These are phyloP conservation scores for Gardenia jasminoides DNA, from an alignment of 257 asterid genomes.

Conservation along the genomic window DNA sequence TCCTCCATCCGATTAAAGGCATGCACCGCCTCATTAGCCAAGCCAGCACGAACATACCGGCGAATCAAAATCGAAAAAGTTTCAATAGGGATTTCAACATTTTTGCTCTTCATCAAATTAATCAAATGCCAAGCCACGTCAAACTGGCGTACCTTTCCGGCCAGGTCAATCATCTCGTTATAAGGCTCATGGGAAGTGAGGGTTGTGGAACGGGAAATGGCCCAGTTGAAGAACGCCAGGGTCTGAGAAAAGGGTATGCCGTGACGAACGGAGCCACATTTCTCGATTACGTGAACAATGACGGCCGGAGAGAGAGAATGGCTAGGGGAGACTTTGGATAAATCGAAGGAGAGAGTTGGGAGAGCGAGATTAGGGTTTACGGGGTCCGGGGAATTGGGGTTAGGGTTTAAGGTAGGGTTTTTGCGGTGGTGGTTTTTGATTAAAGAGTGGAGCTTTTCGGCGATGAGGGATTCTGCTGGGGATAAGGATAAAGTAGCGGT, in stretches of 20 bases:
- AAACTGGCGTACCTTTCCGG: constrained; percentile 78
- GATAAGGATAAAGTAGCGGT: constrained; percentile 25
- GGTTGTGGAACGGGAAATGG: constrained; percentile 9
- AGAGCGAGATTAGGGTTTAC: constrained; percentile 50
- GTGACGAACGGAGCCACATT: constrained; percentile 72
- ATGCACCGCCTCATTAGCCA: constrained; percentile 76
- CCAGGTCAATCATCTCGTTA: constrained; percentile 68
- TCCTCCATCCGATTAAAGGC: constrained; percentile 82
- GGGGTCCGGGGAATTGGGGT: constrained; percentile 28
- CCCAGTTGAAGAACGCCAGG: constrained; percentile 91
- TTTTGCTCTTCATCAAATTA: constrained; percentile 50
- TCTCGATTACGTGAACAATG: constrained; percentile 52
- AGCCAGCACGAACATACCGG: constrained; percentile 76
- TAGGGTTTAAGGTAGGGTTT: constrained; percentile 49
- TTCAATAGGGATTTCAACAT: constrained; percentile 40
- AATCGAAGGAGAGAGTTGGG: constrained; percentile 58
- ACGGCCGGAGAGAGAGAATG: constrained; percentile 40
- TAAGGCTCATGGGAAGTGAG: constrained; percentile 29
- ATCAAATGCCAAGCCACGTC: constrained; percentile 79
- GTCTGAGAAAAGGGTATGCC: constrained; percentile 81
- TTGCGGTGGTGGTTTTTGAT: constrained; percentile 74
- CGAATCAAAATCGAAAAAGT: constrained; percentile 70
- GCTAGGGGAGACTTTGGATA: constrained; percentile 40
- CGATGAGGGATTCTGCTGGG: constrained; percentile 38
- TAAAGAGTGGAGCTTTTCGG: constrained; percentile 48